Percentiles rank a stretch among this genome's conserved stretches.
phyloP scores from a whole-genome alignment of 2,329 filamentous ascomycete genomes.

The Lachnellula arida region DNA sequence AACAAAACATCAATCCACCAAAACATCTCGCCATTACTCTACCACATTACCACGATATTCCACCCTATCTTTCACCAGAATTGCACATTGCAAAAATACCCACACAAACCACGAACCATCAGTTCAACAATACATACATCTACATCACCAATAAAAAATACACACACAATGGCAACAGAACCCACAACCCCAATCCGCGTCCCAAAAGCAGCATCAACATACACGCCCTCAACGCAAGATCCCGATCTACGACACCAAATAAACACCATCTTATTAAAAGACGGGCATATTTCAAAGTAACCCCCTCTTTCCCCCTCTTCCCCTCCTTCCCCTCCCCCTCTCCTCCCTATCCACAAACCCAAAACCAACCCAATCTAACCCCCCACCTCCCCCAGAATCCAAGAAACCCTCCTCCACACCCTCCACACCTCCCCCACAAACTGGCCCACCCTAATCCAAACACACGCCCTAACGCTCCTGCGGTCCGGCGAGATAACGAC shows the following conservation, averaged over 20 bases:
- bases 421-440: slow-evolving; percentile 55
- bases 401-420: slow-evolving; percentile 58
- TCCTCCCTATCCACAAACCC: not conserved
- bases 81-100: not conserved
- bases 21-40: not conserved
- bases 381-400: slow-evolving; percentile 45
- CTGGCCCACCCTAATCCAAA: slow-evolving; percentile 58
- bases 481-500: slow-evolving; percentile 55
- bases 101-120: not conserved
- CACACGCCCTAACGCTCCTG: slow-evolving; percentile 55
- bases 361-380: slow-evolving; percentile 11
- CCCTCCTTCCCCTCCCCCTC: not conserved
- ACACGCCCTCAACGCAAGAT: slow-evolving; percentile 57
- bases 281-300: slow-evolving; percentile 57
- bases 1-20: not conserved
- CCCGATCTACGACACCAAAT: slow-evolving; percentile 59
- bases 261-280: slow-evolving; percentile 52
- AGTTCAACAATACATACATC: not conserved
- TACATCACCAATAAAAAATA: not conserved
- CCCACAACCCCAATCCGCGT: slow-evolving; percentile 53
- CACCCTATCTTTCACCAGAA: not conserved
- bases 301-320: slow-evolving; percentile 4
- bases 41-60: no score
- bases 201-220: slow-evolving; percentile 49
- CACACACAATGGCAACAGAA: slow-evolving; percentile 21